Evolutionary conservation across 371 early-diverging fungal species (phyloP).

Genomic region (Actinomucor elegans): DNA sequence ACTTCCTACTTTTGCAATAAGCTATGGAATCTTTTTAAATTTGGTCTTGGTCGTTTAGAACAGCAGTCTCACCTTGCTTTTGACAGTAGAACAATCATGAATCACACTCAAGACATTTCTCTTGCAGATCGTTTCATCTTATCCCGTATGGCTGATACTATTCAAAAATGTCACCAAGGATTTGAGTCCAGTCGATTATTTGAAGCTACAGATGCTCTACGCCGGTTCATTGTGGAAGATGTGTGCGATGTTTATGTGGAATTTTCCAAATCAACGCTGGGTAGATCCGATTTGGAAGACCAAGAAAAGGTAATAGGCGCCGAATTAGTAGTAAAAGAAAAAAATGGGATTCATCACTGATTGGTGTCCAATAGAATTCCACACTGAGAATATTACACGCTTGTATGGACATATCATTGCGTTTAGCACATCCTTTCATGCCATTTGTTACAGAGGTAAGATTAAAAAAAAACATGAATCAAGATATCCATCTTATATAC

Average conservation of each 20-base stretch:
- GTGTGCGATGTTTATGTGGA: constrained; percentile 97
- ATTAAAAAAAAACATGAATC: constrained; percentile 27
- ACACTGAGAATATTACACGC: constrained; percentile 62
- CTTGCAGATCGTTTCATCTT: constrained; percentile 87
- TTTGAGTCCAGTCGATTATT: constrained; percentile 82
- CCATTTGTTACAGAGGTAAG: constrained; percentile 98
- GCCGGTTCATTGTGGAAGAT: constrained; percentile 90
- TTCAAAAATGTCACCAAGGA: constrained; percentile 58
- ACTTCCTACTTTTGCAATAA: constrained; percentile 98
- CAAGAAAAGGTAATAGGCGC: constrained; percentile 34
- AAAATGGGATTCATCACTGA: background rate
- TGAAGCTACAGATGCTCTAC: constrained; percentile 81
- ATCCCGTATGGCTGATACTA: constrained; percentile 77
- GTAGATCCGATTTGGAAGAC: constrained; percentile 32
- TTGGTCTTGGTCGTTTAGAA: constrained; percentile 60
- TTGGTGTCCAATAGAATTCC: constrained; percentile 30
- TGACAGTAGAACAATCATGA: background rate
- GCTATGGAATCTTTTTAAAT: constrained; percentile 94
- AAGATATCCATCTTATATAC: background rate
- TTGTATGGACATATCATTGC: constrained; percentile 82
- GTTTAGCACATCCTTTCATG: constrained; percentile 96
- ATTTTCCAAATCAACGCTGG: constrained; percentile 64
- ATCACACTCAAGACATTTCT: constrained; percentile 38
- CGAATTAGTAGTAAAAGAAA: background rate
- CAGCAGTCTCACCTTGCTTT: constrained; percentile 22